Evolutionary conservation across 2,329 filamentous ascomycete genomes (phyloP), one percentile per base, ranked within the genome.

Genomic region (Penicillium sp.): DNA sequence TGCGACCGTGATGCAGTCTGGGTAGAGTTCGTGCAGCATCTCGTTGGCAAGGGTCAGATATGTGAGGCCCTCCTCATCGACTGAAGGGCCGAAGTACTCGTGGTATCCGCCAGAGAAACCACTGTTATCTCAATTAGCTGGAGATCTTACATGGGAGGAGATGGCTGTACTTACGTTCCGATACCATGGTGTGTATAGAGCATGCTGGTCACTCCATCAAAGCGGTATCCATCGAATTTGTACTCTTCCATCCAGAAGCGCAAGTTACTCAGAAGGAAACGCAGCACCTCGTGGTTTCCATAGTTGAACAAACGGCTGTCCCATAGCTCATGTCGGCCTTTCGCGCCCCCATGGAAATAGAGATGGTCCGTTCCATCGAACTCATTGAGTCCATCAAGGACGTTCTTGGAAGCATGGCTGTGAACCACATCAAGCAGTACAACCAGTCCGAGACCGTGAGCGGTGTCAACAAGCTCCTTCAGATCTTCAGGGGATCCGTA

Each of bases 191-290:
- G 94, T 14, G 80, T 78, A 74, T 99, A 99, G 53, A 99, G 86
- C 91, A 99, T 99, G 76, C 92, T 97, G 1, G 94, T 99, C 48
- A 99, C 94, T 61, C 94, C 94, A 64, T 99, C 94, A 67, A 99
- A 99, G 39, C 94, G 85, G 82, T 97, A 99, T 23, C 94, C 94
- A 69, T 99, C 94, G 69, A 99, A 97, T 38, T 85, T 79, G 68
- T 97, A 99, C 75, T 97, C 92, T 53, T 97, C 93, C 92, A 99
- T 97, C 92, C 94, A 99, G 78, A 96, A 99, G 23, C 93, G 84
- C 54, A 99, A 77, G 71, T 99, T 99, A 73, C 92, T 97, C 26
- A 99, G 80, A 42, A 99, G 79, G 76, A 99, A 99, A n/a, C 94
- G 85, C 70, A 97, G 74, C 19, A 99, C 94, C 71, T 99, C 94